Evolutionary conservation across 1,139 yeast species (phyloP).

Genomic region (Sugiyamaella novakii): DNA sequence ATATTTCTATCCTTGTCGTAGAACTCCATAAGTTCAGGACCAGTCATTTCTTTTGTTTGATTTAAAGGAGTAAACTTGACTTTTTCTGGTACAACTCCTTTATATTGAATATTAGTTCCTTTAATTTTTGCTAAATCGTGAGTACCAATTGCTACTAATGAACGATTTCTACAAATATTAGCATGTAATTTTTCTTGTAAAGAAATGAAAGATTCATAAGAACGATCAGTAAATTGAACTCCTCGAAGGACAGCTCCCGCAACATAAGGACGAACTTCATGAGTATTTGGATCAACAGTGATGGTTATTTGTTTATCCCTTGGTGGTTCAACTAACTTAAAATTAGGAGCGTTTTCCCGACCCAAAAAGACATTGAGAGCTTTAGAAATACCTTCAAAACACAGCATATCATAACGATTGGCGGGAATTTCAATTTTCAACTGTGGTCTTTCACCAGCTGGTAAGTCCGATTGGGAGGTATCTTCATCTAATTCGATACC

Average conservation of each 20-base stretch:
- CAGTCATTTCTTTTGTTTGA: constrained; percentile 72
- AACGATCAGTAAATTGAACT: constrained; percentile 74
- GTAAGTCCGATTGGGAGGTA: constrained; percentile 44
- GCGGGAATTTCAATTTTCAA: constrained; percentile 97
- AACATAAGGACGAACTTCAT: constrained; percentile 82
- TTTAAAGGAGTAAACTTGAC: constrained; percentile 76
- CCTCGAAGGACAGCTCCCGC: constrained; percentile 91
- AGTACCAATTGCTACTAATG: constrained; percentile 97
- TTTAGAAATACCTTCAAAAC: constrained; percentile 97
- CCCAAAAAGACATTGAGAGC: constrained; percentile 91
- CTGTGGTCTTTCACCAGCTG: constrained; percentile 86
- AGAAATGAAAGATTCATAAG: constrained; percentile 92
- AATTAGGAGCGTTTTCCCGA: constrained; percentile 62
- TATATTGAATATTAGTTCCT: constrained; percentile 82
- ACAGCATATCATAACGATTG: constrained; percentile 94
- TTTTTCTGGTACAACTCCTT: constrained; percentile 78
- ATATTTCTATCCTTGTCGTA: constrained; percentile 89
- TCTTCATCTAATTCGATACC: constrained; percentile 98
- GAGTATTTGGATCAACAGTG: constrained; percentile 74
- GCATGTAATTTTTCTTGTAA: constrained; percentile 95
- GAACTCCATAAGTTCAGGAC: constrained; percentile 80
- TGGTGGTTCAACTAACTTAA: constrained; percentile 60
- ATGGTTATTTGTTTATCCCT: constrained; percentile 51
- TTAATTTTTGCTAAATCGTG: constrained; percentile 84
- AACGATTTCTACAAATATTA: constrained; percentile 94